These are phyloP conservation scores for Pseudogymnoascus pannorum DNA, from an alignment of 2,329 filamentous ascomycete species.

Conservation along the genomic window DNA sequence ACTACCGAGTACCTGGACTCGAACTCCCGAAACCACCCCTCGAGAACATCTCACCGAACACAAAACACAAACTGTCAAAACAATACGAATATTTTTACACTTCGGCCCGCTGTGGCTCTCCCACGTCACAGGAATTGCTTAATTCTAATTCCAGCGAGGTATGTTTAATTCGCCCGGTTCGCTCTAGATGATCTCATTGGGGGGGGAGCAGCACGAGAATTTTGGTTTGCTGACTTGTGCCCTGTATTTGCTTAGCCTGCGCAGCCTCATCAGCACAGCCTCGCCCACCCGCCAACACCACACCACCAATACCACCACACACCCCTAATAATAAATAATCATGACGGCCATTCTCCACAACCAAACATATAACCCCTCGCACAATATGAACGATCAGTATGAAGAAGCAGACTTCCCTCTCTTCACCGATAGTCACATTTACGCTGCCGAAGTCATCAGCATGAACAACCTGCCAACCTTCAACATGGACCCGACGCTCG, in stretches of 20 bases:
- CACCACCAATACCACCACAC: too few species aligned
- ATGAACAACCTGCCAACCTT: neutral
- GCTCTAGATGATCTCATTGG: neutral
- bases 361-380: neutral
- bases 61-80: neutral
- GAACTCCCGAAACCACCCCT: neutral
- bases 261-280: constrained; percentile 5
- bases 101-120: neutral
- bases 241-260: constrained; percentile 3
- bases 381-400: neutral
- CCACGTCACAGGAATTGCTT: neutral
- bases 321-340: neutral
- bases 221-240: neutral
- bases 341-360: constrained; percentile 9
- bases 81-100: neutral
- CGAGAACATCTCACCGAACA: neutral
- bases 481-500: constrained; percentile 2
- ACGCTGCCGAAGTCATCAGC: neutral
- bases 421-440: neutral
- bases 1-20: neutral
- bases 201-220: neutral
- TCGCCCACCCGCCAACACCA: neutral
- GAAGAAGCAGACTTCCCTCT: constrained; percentile 2
- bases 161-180: neutral
- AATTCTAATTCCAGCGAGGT: neutral